Evolutionary conservation across 1,284 basidiomycete genomes (phyloP).

Genomic region (Kalmanozyma brasiliensis): DNA sequence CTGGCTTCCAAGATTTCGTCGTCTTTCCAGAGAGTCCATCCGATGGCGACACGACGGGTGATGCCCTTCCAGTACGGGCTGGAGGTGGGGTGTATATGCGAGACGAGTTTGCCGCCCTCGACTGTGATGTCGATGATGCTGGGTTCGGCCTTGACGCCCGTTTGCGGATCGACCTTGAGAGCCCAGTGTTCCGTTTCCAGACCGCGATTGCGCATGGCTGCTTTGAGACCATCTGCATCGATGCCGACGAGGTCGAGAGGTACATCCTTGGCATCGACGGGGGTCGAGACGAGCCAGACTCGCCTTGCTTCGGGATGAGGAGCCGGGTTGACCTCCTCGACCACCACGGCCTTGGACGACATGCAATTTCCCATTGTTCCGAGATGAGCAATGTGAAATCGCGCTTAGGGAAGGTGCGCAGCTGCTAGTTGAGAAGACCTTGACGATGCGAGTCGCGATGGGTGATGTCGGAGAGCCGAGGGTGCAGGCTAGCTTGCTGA

Average conservation of each 20-base stretch:
- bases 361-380: slow-evolving; percentile 54
- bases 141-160: slow-evolving; percentile 11
- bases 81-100: slow-evolving; percentile 17
- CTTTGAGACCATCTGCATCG: slow-evolving; percentile 37
- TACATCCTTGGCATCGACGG: slow-evolving; percentile 25
- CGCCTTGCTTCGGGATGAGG: slow-evolving; percentile 41
- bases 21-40: slow-evolving; percentile 49
- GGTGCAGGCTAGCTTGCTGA: too few species aligned
- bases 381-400: neutral
- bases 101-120: slow-evolving; percentile 23
- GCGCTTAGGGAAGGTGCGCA: too few species aligned
- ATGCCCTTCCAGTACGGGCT: slow-evolving; percentile 39
- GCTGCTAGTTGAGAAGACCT: too few species aligned
- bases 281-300: slow-evolving; percentile 38
- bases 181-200: slow-evolving; percentile 52
- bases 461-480: too few species aligned
- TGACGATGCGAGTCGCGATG: too few species aligned
- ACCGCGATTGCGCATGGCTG: slow-evolving; percentile 46
- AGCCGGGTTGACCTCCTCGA: slow-evolving; percentile 13
- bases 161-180: slow-evolving; percentile 32
- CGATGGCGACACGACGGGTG: slow-evolving; percentile 22
- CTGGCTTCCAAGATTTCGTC: slow-evolving; percentile 31
- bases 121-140: slow-evolving; percentile 45
- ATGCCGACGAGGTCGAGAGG: slow-evolving; percentile 42
- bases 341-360: slow-evolving; percentile 31